Evolutionary conservation across 768 basidiomycete genomes (phyloP).

Genomic region (Lentinula boryana): DNA sequence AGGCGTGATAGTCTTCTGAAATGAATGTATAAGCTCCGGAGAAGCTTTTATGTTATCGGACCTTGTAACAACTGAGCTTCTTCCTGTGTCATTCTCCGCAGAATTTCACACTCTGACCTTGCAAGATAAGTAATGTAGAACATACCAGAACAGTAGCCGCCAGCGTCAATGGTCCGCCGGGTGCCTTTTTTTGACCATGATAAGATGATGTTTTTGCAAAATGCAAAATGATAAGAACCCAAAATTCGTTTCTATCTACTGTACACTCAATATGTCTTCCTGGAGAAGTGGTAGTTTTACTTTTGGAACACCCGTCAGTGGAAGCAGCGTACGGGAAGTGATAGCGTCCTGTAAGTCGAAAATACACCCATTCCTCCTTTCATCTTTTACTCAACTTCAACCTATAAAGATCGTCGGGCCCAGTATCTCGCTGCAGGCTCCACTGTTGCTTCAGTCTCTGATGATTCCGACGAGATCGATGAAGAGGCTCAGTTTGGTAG

Average conservation of each 20-base stretch:
- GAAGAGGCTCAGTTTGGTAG: conserved; percentile 25
- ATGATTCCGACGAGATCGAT: conserved; percentile 33
- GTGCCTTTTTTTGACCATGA: background rate
- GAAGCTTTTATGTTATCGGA: background rate
- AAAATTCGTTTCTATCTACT: background rate
- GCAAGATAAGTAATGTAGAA: background rate
- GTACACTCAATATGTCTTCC: background rate
- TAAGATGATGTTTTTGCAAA: background rate
- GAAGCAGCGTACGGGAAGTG: conserved; percentile 43
- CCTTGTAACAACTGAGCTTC: too few species aligned
- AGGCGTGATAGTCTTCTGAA: background rate
- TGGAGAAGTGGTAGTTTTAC: background rate
- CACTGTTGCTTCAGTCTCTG: conserved; percentile 44
- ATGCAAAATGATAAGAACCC: background rate
- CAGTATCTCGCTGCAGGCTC: conserved; percentile 63
- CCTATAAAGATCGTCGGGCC: conserved; percentile 52
- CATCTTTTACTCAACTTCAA: conserved; percentile 1
- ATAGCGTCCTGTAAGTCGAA: conserved; percentile 51
- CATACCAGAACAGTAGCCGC: background rate
- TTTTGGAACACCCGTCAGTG: conserved; percentile 24
- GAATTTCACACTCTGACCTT: too few species aligned
- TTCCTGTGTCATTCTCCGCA: too few species aligned
- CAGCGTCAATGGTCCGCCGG: background rate
- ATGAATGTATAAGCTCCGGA: background rate
- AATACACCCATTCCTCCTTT: background rate